Evolutionary conservation across 768 basidiomycete species (phyloP).

Genomic region (Boletus rufocinnamomeus): DNA sequence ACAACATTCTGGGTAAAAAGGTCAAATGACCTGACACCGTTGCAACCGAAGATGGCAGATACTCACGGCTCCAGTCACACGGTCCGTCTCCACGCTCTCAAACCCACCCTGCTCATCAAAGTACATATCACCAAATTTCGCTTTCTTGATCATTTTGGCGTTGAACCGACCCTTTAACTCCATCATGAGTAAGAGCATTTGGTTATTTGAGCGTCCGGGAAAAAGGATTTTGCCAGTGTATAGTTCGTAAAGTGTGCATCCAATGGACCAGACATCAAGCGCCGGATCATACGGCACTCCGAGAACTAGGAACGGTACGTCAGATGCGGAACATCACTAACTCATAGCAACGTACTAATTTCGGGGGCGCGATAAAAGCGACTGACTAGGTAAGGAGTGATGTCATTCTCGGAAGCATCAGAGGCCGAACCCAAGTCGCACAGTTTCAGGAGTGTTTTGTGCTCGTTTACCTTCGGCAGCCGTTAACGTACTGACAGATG

Average conservation of each 20-base stretch:
- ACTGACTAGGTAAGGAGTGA: slow-evolving; percentile 97
- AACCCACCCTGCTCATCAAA: slow-evolving; percentile 95
- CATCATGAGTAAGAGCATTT: slow-evolving; percentile 98
- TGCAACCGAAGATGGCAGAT: slow-evolving; percentile 6
- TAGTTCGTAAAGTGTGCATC: slow-evolving; percentile 94
- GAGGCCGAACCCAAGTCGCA: slow-evolving; percentile 98
- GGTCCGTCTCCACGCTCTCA: slow-evolving; percentile 78
- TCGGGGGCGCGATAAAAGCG: slow-evolving; percentile 98
- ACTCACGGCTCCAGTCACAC: slow-evolving; percentile 81
- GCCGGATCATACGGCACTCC: slow-evolving; percentile 94
- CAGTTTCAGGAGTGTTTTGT: slow-evolving; percentile 89
- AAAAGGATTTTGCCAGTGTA: slow-evolving; percentile 98
- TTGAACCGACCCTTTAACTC: slow-evolving; percentile 95
- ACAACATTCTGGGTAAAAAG: slow-evolving; percentile 63
- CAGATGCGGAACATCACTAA: slow-evolving; percentile 12
- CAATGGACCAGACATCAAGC: slow-evolving; percentile 95
- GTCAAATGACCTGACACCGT: slow-evolving; percentile 23
- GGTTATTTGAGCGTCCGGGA: slow-evolving; percentile 95
- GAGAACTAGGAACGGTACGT: slow-evolving; percentile 60
- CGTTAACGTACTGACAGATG: slow-evolving; percentile 19
- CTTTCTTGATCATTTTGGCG: slow-evolving; percentile 91
- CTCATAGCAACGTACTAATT: slow-evolving; percentile 68
- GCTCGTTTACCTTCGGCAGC: slow-evolving; percentile 79
- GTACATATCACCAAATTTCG: slow-evolving; percentile 87
- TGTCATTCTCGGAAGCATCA: slow-evolving; percentile 92